Base-by-base conservation (phyloP, 1,284 basidiomycete genomes). In the Porodaedalea pini region DNA sequence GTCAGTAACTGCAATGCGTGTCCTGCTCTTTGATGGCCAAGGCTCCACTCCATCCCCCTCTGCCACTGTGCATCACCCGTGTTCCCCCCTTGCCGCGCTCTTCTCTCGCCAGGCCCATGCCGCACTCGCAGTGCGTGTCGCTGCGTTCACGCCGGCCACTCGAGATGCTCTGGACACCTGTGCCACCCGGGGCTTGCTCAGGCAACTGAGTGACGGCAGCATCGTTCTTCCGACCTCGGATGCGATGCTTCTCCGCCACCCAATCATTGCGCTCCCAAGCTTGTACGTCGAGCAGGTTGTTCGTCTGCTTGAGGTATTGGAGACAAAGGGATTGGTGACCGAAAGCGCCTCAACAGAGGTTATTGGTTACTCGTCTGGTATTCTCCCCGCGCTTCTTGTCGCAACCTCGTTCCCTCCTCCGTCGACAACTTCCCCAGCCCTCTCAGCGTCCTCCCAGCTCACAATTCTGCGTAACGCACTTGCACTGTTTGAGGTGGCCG, bases 21-120 rank as follows among this genome's bases (percentile, higher is more conserved):
- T 57, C 39, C 45, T 61, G 23, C 48, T 61, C 45, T 57, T 61
- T 19, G 59, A 61, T 44, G 59, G 59, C 56, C 59, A 61, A 36
- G 59, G 59, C 0, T 57, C 56, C 17, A 27, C 31, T 21, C 51
- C 51, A 5, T 31, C 59, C 15, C 32, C 53, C 37, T 50, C 54
- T 17, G 7, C 51, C 17, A 4, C 36, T 13, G 45, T 45, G 10
- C 39, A 43, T 17, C 36, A 45, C 15, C 17, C 39, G 15, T 17
- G 34, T 17, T 37, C 53, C 8, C 54, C 58, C 41, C 51, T 61
- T 25, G 49, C 55, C 29, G 23, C 51, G 10, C 39, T 57, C 13
- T 57, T 57, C 36, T 21, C 39, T 45, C 51, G 37, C 6, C 55
- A 57, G 34, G 37, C 37, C 19, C 10, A 50, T 29, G 51, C 39